Percentiles rank a stretch among this genome's conserved stretches.
Evolutionary conservation across 177 flowering plant genomes (phyloP).

Genomic region (Tripterygium wilfordii): DNA sequence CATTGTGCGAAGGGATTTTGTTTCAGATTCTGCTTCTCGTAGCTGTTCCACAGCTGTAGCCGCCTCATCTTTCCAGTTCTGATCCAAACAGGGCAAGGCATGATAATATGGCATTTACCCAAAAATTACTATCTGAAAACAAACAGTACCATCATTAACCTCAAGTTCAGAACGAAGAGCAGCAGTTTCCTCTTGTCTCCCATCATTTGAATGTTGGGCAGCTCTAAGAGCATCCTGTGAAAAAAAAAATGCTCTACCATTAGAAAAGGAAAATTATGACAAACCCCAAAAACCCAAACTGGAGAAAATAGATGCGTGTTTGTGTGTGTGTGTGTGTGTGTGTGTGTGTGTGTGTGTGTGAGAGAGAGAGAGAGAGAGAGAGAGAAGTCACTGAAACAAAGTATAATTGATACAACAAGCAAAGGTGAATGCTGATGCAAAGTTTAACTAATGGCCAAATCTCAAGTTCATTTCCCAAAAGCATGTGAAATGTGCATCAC

Average conservation of each 20-base stretch:
- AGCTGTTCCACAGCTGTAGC: slow-evolving; percentile 54
- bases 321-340: no score
- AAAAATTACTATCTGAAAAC: not conserved
- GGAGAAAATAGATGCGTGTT: no score
- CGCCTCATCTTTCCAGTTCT: slow-evolving; percentile 70
- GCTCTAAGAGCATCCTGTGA: slow-evolving; percentile 85
- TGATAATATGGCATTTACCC: slow-evolving; percentile 3
- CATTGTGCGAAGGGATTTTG: slow-evolving; percentile 77
- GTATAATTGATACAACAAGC: not conserved
- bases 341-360: no score
- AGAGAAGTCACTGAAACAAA: no score
- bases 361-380: no score
- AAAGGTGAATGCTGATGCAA: not conserved
- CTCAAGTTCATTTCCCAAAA: slow-evolving; percentile 1
- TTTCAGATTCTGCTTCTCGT: slow-evolving; percentile 83
- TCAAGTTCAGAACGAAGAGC: slow-evolving; percentile 63
- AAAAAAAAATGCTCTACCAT: slow-evolving; percentile 47
- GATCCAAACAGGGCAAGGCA: slow-evolving; percentile 13
- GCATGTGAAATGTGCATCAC: not conserved
- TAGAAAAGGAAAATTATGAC: slow-evolving; percentile 63
- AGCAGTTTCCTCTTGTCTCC: slow-evolving; percentile 64
- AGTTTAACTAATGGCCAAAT: not conserved
- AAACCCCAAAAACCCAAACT: no score
- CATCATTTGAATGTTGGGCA: slow-evolving; percentile 71
- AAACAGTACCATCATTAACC: slow-evolving; percentile 34